Evolutionary conservation across 225 moss, liverwort and hornwort species (phyloP).

Genomic region (Polytrichum commune): DNA sequence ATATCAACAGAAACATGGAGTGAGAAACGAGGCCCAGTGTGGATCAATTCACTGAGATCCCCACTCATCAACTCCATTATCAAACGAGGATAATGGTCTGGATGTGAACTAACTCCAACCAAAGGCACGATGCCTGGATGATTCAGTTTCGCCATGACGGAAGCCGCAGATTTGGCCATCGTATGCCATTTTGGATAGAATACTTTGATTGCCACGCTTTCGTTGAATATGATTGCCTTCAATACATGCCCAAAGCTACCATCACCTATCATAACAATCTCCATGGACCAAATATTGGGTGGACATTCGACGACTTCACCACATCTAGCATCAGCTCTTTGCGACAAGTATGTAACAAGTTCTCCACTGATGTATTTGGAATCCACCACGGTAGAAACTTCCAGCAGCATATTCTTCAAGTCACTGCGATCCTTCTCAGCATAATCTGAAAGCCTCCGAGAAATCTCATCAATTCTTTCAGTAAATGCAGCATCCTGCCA

Average conservation of each 20-base stretch:
- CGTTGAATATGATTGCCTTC: neutral
- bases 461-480: too few relatives aligned
- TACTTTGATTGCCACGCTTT: neutral
- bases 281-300: too few relatives aligned
- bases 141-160: neutral
- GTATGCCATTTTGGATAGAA: too few relatives aligned
- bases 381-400: too few relatives aligned
- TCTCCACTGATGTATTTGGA: too few relatives aligned
- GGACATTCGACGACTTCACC: too few relatives aligned
- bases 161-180: neutral
- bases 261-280: rapidly evolving
- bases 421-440: too few relatives aligned
- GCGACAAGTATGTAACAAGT: too few relatives aligned
- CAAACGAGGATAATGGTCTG: neutral
- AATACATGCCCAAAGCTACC: rapidly evolving
- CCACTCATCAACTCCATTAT: conserved; percentile 1
- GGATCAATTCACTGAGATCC: neutral
- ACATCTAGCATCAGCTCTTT: too few relatives aligned
- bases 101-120: neutral
- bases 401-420: too few relatives aligned
- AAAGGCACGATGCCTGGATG: neutral
- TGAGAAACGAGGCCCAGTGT: neutral
- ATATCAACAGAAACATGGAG: neutral
- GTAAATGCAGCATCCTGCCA: too few relatives aligned
- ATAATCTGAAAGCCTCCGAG: too few relatives aligned